These are phyloP conservation scores for Phytophthora vignae DNA, from an alignment of 352 stramenopile genomes.

Conservation along the genomic window DNA sequence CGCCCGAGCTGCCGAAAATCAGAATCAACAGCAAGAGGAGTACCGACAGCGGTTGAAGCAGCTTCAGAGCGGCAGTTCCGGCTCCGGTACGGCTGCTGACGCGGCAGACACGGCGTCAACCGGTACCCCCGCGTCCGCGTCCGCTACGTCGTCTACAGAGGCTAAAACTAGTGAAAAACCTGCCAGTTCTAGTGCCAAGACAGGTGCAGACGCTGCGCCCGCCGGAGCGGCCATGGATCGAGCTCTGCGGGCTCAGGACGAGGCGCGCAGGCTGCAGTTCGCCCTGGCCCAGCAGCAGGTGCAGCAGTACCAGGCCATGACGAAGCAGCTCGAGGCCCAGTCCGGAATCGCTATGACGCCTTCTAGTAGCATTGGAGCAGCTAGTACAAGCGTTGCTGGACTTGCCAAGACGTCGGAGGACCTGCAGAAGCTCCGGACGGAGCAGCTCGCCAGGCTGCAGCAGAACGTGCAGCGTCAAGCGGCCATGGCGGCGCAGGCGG, in stretches of 20 bases:
- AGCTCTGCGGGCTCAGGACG: conserved; percentile 25
- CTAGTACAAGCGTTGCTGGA: conserved; percentile 6
- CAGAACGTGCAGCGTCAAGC: conserved; percentile 51
- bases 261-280: conserved; percentile 42
- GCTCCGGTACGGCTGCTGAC: neutral
- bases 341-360: conserved; percentile 26
- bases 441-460: conserved; percentile 63
- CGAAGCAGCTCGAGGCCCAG: conserved; percentile 29
- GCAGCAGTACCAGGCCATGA: conserved; percentile 41
- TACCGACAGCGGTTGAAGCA: neutral
- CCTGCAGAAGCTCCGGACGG: conserved; percentile 52
- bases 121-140: neutral
- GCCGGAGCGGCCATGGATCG: conserved; percentile 19
- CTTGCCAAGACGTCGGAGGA: conserved; percentile 47
- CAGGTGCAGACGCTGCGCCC: conserved; percentile 15
- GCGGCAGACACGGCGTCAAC: neutral
- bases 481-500: conserved; percentile 42
- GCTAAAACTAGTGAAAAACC: conserved; percentile 20
- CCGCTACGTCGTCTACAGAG: conserved; percentile 40
- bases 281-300: conserved; percentile 56
- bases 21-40: conserved; percentile 1
- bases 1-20: neutral
- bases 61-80: neutral
- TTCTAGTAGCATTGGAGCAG: conserved; percentile 2
- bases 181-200: conserved; percentile 25